Base-by-base conservation (phyloP, 1,284 basidiomycete species). In the Exsudoporus floridanus region DNA sequence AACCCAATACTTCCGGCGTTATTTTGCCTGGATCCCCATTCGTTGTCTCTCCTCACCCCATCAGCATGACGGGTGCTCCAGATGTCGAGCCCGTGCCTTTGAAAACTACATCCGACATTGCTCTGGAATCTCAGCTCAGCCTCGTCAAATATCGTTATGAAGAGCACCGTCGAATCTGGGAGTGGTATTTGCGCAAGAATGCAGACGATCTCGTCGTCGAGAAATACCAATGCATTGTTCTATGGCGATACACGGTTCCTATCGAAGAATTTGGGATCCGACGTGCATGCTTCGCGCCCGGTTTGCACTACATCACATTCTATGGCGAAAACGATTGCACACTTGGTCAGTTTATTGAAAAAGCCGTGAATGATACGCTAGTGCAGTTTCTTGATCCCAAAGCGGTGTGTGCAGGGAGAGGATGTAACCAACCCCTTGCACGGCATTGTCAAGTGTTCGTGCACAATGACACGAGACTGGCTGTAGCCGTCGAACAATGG, bases 301-400 rank as follows among this genome's bases (percentile, higher is more conserved):
- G 76, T 46, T 69, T 95, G 41, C 79, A 81, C 33, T 86, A 88
- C 54, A 83, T 92, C 73, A 88, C 85, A 25, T 98, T 96, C 72
- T 99, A 99, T 66, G 91, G 94, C 44, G 85, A 92, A 53, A 92
- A 92, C 57, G 96, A 99, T 69, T 85, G 84, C 68, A 94, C 96
- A 2, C 80, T 99, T 5, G 94, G 94, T 0, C 92, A 94, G 66
- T 97, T 90, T 72, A 88, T 99, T 57, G 92, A 95, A 61, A 84
- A 88, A 39, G 81, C 84, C 0, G 83, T 88, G 34, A 78, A 79
- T 47, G 90, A 94, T 38, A 86, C 82, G 2, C 71, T 87, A 8
- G 79, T 81, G 16, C 81, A 86, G 51, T 85, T 84, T 63, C 69
- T 86, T 47, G 85, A 89, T 64, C 82, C 86, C 16, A 88, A 81